Conservation (phyloP, 176 grass and related monocot genomes). For the Bothriochloa decipiens region DNA sequence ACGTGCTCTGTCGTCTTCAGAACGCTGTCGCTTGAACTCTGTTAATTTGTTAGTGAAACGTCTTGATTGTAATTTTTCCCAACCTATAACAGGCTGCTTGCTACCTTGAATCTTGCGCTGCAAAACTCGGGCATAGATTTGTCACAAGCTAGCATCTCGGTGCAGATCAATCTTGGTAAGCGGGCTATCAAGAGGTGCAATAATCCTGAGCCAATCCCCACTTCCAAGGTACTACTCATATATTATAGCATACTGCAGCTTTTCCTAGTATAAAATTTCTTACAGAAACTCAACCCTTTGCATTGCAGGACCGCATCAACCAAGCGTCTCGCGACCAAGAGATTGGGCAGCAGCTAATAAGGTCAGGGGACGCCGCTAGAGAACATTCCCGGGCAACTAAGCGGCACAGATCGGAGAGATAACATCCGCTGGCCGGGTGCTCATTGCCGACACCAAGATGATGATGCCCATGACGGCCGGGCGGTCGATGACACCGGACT, state of each 20-base stretch:
- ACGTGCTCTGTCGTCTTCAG: background rate
- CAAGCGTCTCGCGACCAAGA: conserved; percentile 35
- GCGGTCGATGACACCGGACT: no score
- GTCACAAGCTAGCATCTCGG: conserved; percentile 86
- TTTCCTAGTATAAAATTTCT: background rate
- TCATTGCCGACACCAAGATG: background rate
- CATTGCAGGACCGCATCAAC: conserved; percentile 42
- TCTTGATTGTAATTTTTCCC: background rate
- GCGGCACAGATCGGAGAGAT: conserved; percentile 53
- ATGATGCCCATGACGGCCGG: background rate
- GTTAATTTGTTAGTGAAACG: background rate
- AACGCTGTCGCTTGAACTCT: background rate
- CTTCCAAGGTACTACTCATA: conserved; percentile 49
- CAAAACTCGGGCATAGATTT: conserved; percentile 85
- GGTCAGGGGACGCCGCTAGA: conserved; percentile 15
- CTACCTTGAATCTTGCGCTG: conserved; percentile 62
- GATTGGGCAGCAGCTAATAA: conserved; percentile 13
- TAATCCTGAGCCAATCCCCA: conserved; percentile 38
- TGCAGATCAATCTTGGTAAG: conserved; percentile 88
- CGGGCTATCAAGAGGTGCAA: conserved; percentile 53
- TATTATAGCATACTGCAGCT: no score
- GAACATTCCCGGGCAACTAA: conserved; percentile 57
- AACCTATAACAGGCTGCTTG: conserved; percentile 55
- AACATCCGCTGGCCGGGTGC: conserved; percentile 27
- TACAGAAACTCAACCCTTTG: background rate